Base-by-base conservation (phyloP, 2,329 filamentous ascomycete genomes). In the Mariannaea sp. region DNA sequence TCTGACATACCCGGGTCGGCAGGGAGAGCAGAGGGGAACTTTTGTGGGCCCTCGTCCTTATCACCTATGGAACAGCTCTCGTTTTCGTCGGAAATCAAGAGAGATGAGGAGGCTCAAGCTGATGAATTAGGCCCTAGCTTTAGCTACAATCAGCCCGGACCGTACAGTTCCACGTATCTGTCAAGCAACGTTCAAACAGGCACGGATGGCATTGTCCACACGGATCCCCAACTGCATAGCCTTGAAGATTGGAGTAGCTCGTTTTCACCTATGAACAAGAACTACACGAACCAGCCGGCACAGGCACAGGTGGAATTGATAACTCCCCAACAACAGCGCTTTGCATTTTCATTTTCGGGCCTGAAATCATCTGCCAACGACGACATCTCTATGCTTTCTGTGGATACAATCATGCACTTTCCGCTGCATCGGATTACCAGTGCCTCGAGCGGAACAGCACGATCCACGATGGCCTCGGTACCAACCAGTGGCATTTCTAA, bases 231-330 rank as follows among this genome's bases (percentile, higher is more conserved):
- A 64, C 82, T 90, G 36, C 45, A 48, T 19, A 16, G 26, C 50
- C 90, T 89, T n/a, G 70, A 69, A 49, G 73, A 73, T 53, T 82
- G 91, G 66, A 94, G 90, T 70, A 91, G 94, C 71, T 96, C 91
- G 0, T 92, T 96, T 58, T 90, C 92, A 1, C 84, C 87, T 38
- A 75, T 90, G 33, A 85, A 84, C 49, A 77, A 88, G 38, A 86
- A 82, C 52, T 82, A 78, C 53, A 71, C 80, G 60, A 79, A 77
- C 60, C 78, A 80, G 51, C 57, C 55, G 7, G 54, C 60, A 12
- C n/a, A n/a, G n/a, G 53, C 58, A 7, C n/a, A 5, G 22, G 67
- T 69, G 5, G 78, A 81, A 27, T 74, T 77, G 1, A 69, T 77
- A 61, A 82, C 80, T 4, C 80, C 80, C 5, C 80, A 79, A 49